Percentiles rank a stretch among this genome's conserved stretches.
Evolutionary conservation across 2,329 filamentous ascomycete species (phyloP).

Genomic region (Fusarium sp.): DNA sequence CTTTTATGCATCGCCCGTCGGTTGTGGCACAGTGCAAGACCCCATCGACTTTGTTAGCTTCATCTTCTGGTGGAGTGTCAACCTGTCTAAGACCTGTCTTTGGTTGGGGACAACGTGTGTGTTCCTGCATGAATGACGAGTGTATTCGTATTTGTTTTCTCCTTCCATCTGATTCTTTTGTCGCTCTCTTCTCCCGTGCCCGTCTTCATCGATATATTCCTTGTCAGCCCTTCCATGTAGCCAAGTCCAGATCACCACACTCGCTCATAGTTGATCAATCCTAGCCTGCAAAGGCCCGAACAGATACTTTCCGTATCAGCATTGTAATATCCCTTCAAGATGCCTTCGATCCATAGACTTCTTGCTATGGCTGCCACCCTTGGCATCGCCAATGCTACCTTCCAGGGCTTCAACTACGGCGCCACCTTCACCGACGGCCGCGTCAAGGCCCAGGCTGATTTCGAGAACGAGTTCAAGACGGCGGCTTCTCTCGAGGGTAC

Average conservation of each 20-base stretch:
- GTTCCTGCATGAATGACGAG: constrained; percentile 17
- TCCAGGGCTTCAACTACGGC: constrained; percentile 83
- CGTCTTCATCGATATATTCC: neutral
- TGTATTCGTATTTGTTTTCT: constrained; percentile 21
- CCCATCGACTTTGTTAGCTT: neutral
- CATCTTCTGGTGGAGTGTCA: constrained; percentile 1
- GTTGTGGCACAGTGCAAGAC: neutral
- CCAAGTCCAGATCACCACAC: constrained; percentile 22
- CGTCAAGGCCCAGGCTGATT: constrained; percentile 75
- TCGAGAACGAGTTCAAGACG: constrained; percentile 78
- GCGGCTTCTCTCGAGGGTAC: constrained; percentile 77
- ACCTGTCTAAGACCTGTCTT: neutral
- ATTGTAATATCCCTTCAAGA: constrained; percentile 31
- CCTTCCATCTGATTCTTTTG: constrained; percentile 15
- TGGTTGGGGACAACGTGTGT: neutral
- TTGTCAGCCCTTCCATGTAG: constrained; percentile 1
- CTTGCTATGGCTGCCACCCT: constrained; percentile 55
- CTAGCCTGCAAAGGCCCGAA: constrained; percentile 1
- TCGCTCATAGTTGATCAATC: constrained; percentile 31
- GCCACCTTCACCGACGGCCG: constrained; percentile 72
- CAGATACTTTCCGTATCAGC: neutral
- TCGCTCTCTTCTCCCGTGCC: constrained; percentile 3
- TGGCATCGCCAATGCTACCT: constrained; percentile 56
- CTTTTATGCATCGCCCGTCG: neutral
- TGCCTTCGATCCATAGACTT: constrained; percentile 53